Percentiles rank a stretch among this genome's conserved stretches.
phyloP scores from a whole-genome alignment of 257 asterid genomes.

The Plantago elongata region DNA sequence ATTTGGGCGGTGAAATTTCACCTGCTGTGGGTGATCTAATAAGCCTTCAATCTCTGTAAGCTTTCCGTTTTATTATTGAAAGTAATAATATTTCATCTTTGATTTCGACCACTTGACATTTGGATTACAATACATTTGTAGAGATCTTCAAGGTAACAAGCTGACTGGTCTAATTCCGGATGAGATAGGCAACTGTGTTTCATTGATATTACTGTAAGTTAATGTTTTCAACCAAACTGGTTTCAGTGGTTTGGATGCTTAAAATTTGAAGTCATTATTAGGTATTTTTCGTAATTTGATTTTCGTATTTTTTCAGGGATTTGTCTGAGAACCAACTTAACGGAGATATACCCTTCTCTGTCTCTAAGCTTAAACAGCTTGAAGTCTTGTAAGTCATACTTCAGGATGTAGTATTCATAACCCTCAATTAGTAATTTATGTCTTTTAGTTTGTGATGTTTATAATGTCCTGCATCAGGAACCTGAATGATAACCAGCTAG shows the following conservation, averaged over 20 bases:
- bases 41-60: constrained; percentile 71
- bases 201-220: constrained; percentile 53
- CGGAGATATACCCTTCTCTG: constrained; percentile 88
- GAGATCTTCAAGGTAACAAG: constrained; percentile 89
- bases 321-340: constrained; percentile 70
- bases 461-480: constrained; percentile 34
- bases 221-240: too few species aligned
- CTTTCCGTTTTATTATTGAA: not conserved
- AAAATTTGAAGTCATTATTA: not conserved
- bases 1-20: constrained; percentile 91
- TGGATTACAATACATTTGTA: constrained; percentile 17
- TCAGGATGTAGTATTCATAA: not conserved
- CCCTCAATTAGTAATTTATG: not conserved
- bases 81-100: not conserved
- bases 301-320: constrained; percentile 45
- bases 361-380: constrained; percentile 90
- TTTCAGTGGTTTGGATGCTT: not conserved
- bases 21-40: constrained; percentile 77
- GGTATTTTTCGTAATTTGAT: not conserved
- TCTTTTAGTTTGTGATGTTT: not conserved
- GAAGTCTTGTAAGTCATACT: constrained; percentile 65
- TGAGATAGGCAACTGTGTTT: constrained; percentile 78
- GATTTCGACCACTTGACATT: not conserved
- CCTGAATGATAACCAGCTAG: constrained; percentile 77
- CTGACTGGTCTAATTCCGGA: constrained; percentile 92